Conservation (phyloP, 2,329 filamentous ascomycete species). For the Claviceps sp. region DNA sequence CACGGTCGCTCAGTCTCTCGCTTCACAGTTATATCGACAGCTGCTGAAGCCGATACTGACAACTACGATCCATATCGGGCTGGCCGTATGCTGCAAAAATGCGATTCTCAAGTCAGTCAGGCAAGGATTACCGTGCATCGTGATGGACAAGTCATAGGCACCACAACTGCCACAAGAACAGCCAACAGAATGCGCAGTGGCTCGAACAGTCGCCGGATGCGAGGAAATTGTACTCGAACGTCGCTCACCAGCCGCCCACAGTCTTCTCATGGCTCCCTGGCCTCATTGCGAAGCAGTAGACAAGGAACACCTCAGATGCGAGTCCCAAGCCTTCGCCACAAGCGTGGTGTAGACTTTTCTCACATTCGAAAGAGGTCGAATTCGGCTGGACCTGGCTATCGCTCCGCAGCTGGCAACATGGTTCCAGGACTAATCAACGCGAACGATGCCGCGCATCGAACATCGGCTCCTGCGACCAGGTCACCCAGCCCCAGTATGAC, state of each 20-base stretch:
- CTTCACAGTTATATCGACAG: conserved; percentile 53
- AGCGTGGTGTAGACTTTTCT: conserved; percentile 42
- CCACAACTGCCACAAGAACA: conserved; percentile 13
- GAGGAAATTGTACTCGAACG: conserved; percentile 16
- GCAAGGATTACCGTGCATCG: conserved; percentile 58
- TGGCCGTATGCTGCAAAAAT: conserved; percentile 35
- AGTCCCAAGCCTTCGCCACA: conserved; percentile 30
- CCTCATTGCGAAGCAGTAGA: conserved; percentile 34
- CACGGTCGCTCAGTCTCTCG: conserved; percentile 42
- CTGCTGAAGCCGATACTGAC: conserved; percentile 35
- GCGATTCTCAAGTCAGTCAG: conserved; percentile 39
- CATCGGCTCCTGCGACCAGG: conserved; percentile 10
- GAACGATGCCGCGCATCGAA: conserved; percentile 9
- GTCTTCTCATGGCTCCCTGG: conserved; percentile 29
- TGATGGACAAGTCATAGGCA: conserved; percentile 20
- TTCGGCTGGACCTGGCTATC: conserved; percentile 14
- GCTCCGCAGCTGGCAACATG: conserved; percentile 4
- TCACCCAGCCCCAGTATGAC: conserved; percentile 18
- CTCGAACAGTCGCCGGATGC: conserved; percentile 19
- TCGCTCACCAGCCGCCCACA: conserved; percentile 17
- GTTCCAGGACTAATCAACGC: conserved; percentile 8
- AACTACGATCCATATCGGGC: conserved; percentile 81
- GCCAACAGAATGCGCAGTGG: conserved; percentile 21
- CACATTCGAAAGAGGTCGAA: conserved; percentile 28
- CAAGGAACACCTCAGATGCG: conserved; percentile 29